Evolutionary conservation across 441 rosid species (phyloP).

Genomic region (Jatropha multifida): DNA sequence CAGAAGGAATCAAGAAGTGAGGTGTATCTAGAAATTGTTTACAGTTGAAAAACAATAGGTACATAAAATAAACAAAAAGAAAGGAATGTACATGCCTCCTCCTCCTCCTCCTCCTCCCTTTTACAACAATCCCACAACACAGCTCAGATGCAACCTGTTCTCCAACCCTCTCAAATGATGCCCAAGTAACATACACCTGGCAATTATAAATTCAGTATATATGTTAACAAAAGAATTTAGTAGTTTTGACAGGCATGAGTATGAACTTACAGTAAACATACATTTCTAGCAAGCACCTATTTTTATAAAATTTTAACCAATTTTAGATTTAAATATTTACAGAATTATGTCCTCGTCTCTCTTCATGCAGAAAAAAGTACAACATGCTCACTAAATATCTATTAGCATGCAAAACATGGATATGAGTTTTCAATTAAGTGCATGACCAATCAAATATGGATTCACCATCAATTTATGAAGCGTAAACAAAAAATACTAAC

Average conservation of each 20-base stretch:
- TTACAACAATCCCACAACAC: slow-evolving; percentile 72
- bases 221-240: background rate
- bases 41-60: slow-evolving; percentile 15
- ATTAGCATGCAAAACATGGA: background rate
- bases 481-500: slow-evolving; percentile 31
- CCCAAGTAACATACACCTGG: slow-evolving; percentile 31
- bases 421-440: no score
- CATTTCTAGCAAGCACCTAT: background rate
- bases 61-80: slow-evolving; percentile 22
- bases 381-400: background rate
- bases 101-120: background rate
- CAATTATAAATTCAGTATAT: background rate
- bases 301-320: background rate
- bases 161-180: slow-evolving; percentile 50
- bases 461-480: background rate
- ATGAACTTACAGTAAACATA: background rate
- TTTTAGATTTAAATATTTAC: background rate
- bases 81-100: slow-evolving; percentile 48
- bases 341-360: background rate
- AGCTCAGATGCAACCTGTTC: slow-evolving; percentile 74
- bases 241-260: background rate
- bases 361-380: background rate
- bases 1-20: background rate
- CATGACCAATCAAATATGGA: background rate
- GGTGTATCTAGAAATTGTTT: slow-evolving; percentile 5